These are phyloP conservation scores for Phialophora chinensis DNA, from an alignment of 2,329 filamentous ascomycete genomes.

Conservation along the genomic window DNA sequence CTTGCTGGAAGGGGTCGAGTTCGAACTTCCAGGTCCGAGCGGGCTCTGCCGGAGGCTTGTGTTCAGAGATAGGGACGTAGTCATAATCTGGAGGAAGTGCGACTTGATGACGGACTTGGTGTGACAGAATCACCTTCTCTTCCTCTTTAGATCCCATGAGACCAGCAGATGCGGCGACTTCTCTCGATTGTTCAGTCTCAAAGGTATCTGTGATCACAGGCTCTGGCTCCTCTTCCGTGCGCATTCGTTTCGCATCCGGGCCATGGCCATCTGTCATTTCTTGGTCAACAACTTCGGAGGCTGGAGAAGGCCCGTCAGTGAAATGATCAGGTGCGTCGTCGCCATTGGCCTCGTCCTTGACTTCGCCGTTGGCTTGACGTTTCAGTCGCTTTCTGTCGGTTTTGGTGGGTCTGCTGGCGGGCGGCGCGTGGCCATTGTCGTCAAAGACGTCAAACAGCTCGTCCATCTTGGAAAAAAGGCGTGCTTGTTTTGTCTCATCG, in stretches of 20 bases:
- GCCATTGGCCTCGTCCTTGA: slow-evolving; percentile 58
- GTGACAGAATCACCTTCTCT: slow-evolving; percentile 79
- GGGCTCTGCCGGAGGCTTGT: slow-evolving; percentile 86
- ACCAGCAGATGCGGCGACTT: slow-evolving; percentile 80
- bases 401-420: slow-evolving; percentile 34
- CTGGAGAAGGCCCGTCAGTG: slow-evolving; percentile 16
- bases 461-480: slow-evolving; percentile 61
- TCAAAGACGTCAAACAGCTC: slow-evolving; percentile 85
- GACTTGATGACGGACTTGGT: slow-evolving; percentile 98
- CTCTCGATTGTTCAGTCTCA: slow-evolving; percentile 90
- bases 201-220: slow-evolving; percentile 92
- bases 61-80: slow-evolving; percentile 92
- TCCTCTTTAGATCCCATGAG: slow-evolving; percentile 67
- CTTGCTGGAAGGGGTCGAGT: slow-evolving; percentile 94
- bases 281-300: slow-evolving; percentile 23
- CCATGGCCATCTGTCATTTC: slow-evolving; percentile 42
- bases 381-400: slow-evolving; percentile 74
- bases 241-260: slow-evolving; percentile 55
- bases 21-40: slow-evolving; percentile 86
- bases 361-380: slow-evolving; percentile 79
- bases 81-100: slow-evolving; percentile 92
- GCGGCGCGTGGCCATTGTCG: slow-evolving; percentile 61
- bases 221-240: slow-evolving; percentile 67
- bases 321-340: slow-evolving; percentile 18
- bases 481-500: not conserved